Evolutionary conservation across 2,329 filamentous ascomycete species (phyloP).

Genomic region (Stemphylium vesicarium): DNA sequence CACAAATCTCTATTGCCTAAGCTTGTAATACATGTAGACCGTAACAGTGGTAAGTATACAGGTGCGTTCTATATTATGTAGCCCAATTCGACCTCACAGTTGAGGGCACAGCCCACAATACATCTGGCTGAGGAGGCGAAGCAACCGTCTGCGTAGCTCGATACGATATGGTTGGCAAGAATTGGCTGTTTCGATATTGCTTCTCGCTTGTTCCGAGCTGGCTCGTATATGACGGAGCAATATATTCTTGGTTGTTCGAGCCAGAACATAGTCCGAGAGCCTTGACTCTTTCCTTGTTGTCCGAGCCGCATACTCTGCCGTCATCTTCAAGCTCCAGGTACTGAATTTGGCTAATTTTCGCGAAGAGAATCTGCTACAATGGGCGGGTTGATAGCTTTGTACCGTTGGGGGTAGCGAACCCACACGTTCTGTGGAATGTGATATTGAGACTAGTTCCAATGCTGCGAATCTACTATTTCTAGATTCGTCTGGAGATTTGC

Average conservation of each 20-base stretch:
- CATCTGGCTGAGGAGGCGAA: too few species aligned
- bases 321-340: neutral
- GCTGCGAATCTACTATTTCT: neutral
- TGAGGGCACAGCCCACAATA: too few species aligned
- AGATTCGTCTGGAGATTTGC: conserved; percentile 2
- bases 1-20: too few species aligned
- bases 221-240: neutral
- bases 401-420: conserved; percentile 4
- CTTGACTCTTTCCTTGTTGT: neutral
- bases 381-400: neutral
- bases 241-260: neutral
- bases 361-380: neutral
- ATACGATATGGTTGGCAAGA: too few species aligned
- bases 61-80: too few species aligned
- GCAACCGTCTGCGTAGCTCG: too few species aligned
- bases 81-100: too few species aligned
- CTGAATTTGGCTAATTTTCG: neutral
- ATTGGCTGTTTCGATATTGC: too few species aligned
- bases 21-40: too few species aligned
- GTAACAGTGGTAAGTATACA: too few species aligned
- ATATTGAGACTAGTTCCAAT: conserved; percentile 3
- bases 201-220: neutral
- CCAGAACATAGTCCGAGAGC: neutral
- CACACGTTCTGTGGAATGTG: conserved; percentile 8
- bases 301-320: neutral